phyloP scores from a whole-genome alignment of 73 alveolate species.

The Symbiodinium natans region DNA sequence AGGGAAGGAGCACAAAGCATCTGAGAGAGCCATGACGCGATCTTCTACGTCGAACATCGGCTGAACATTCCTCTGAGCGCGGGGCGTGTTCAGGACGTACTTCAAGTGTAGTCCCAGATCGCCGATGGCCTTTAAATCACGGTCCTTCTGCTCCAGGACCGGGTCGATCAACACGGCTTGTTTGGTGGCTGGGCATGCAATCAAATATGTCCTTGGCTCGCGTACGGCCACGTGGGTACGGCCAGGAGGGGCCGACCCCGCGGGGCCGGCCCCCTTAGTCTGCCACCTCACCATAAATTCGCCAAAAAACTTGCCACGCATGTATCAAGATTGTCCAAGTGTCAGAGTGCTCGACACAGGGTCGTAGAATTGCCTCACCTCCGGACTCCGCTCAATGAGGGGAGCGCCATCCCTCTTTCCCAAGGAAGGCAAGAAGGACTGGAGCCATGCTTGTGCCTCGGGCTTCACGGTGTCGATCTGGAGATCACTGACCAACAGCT shows the following conservation, averaged over 20 bases:
- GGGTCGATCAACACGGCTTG: conserved; percentile 82
- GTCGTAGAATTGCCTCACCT: not conserved
- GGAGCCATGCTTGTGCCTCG: conserved; percentile 59
- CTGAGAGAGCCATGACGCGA: too few relatives aligned
- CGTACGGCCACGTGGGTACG: not conserved
- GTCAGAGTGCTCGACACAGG: not conserved
- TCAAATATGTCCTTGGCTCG: not conserved
- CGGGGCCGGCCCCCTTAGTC: too few relatives aligned
- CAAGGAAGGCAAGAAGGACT: not conserved
- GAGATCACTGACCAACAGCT: not conserved
- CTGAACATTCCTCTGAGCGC: not conserved
- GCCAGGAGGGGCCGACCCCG: too few relatives aligned
- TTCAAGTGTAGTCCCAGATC: conserved; percentile 25
- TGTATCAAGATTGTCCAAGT: not conserved
- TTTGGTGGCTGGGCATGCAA: conserved; percentile 5
- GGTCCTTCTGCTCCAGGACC: conserved; percentile 38
- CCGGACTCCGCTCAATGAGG: conserved; percentile 18
- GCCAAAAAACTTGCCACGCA: too few relatives aligned
- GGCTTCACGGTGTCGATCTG: conserved; percentile 52
- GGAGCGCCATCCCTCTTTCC: not conserved
- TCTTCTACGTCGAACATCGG: too few relatives aligned
- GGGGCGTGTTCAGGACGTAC: conserved; percentile 55
- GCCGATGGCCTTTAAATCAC: conserved; percentile 19
- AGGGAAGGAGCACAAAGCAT: too few relatives aligned
- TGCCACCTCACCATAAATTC: too few relatives aligned